Evolutionary conservation across 768 basidiomycete species (phyloP), one percentile per base, ranked within the genome.

Genomic region (Suillus plorans): DNA sequence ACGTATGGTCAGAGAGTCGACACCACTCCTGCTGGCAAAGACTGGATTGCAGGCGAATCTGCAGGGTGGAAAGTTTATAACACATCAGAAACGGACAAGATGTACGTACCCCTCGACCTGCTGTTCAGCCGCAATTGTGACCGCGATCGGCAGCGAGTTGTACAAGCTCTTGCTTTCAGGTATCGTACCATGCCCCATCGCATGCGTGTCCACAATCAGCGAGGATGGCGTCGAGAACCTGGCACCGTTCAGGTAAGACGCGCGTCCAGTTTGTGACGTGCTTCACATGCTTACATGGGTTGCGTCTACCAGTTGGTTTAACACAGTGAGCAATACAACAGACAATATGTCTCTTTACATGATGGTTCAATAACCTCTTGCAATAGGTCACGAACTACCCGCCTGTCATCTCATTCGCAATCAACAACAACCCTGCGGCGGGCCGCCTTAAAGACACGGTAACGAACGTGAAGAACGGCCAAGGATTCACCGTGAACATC

Each of bases 401-500:
- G 1, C 73, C 74, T 50, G 73, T 81, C 68, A 70, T 86, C 31
- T 81, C 81, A 2, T 75, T 83, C 69, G 69, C 71, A 5, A 69
- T 72, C 53, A 5, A 37, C 18, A 47, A 61, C 34, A 68, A 66
- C 22, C 67, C 66, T 8, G 69, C 69, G 31, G 66, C 5, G 31
- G 31, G 31, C 4, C 60, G 70, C n/a, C 22, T 72, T 52, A 79
- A 80, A 63, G 86, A 87, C 64, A 84, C 83, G 0, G 69, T 77
- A 34, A 67, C 69, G 34, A 86, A 86, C 66, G 82, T 86, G 68
- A 76, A 74, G 68, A 74, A 73, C 1, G 80, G 79, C 34, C 81
- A 82, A 55, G 72, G 66, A 6, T 88, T 87, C 71, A 82, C 81
- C 6, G 81, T 85, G 34, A 85, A 83, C 67, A 84, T 85, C 70